A percentile compares a stretch with the other conserved stretches of the same genome.
Evolutionary conservation across 768 basidiomycete species (phyloP).

Genomic region (Guyanaporus albipodus): DNA sequence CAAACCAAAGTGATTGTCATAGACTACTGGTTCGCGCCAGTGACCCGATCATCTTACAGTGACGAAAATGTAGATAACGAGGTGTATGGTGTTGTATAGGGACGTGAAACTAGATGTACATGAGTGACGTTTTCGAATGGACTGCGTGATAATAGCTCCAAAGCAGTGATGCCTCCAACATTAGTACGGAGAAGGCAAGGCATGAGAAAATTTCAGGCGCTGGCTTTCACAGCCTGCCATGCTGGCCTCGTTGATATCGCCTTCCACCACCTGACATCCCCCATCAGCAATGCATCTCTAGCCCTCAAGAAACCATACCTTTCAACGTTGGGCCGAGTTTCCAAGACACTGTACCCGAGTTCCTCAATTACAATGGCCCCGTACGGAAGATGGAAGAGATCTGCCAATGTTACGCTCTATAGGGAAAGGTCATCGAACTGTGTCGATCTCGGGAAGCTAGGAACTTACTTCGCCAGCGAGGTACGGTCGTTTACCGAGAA

Average conservation of each 20-base stretch:
- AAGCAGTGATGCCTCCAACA: background rate
- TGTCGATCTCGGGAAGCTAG: background rate
- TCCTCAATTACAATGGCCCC: constrained; percentile 29
- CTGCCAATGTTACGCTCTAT: constrained; percentile 42
- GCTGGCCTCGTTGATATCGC: constrained; percentile 43
- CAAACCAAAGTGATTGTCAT: too few relatives aligned
- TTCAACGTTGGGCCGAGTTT: constrained; percentile 23
- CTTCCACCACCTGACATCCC: constrained; percentile 46
- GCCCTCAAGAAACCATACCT: constrained; percentile 16
- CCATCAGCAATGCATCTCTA: background rate
- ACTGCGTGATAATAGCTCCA: too few relatives aligned
- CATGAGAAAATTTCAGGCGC: constrained; percentile 14
- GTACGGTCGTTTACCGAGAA: constrained; percentile 51
- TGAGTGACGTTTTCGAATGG: too few relatives aligned
- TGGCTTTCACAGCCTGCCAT: constrained; percentile 45
- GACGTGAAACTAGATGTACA: too few relatives aligned
- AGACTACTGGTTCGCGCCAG: too few relatives aligned
- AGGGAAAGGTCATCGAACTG: background rate
- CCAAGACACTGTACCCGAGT: constrained; percentile 18
- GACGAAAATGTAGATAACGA: too few relatives aligned
- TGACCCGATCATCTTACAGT: too few relatives aligned
- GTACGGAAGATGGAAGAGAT: constrained; percentile 44
- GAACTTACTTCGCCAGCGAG: constrained; percentile 51
- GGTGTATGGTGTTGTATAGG: too few relatives aligned
- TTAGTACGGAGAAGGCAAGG: background rate